A percentile compares a stretch with the other conserved stretches of the same genome.
Evolutionary conservation across 805 yeast species (phyloP).

Genomic region (Myxozyma geophila): DNA sequence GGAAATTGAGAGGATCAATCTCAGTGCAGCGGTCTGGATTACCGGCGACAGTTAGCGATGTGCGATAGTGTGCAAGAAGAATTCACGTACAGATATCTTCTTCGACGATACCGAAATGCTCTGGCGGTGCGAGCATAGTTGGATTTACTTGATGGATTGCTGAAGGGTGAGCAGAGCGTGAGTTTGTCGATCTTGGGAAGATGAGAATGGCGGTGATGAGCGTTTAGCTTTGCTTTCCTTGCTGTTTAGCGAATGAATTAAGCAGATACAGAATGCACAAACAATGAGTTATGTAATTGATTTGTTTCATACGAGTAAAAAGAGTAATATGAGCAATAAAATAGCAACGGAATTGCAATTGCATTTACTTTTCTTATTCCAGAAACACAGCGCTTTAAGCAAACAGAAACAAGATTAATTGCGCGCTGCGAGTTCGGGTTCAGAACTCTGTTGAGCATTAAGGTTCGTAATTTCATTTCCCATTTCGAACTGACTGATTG

Average conservation of each 20-base stretch:
- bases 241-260: too few relatives aligned
- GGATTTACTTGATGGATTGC: neutral
- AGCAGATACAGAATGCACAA: too few relatives aligned
- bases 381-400: too few relatives aligned
- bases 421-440: neutral
- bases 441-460: neutral
- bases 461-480: neutral
- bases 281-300: too few relatives aligned
- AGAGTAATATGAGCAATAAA: too few relatives aligned
- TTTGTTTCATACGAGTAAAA: too few relatives aligned
- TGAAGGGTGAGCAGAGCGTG: neutral
- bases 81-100: slow-evolving; percentile 62
- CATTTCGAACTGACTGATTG: neutral
- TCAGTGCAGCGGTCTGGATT: slow-evolving; percentile 70
- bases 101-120: slow-evolving; percentile 89
- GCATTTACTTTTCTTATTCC: too few relatives aligned
- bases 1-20: slow-evolving; percentile 73
- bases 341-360: too few relatives aligned
- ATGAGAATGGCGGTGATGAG: too few relatives aligned
- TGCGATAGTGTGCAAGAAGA: too few relatives aligned
- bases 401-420: neutral
- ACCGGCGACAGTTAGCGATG: neutral
- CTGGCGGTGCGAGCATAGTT: slow-evolving; percentile 86
- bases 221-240: too few relatives aligned
- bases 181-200: neutral